Evolutionary conservation across 1,284 basidiomycete species (phyloP), one percentile per base, ranked within the genome.

Genomic region (Laetiporus sulphureus): DNA sequence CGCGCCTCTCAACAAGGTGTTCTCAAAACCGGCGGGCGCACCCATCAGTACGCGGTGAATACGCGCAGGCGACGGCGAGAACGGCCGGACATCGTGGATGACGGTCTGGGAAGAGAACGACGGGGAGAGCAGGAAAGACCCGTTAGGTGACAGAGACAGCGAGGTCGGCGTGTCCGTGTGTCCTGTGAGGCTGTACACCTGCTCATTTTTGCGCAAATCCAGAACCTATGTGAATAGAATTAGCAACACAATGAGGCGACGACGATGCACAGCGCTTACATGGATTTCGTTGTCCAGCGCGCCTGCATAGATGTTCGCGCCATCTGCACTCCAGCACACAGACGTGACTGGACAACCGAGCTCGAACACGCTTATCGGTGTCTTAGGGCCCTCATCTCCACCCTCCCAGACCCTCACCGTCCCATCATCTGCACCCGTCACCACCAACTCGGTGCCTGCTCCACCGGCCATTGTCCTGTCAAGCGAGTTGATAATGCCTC

Each of bases 281-380:
- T 95, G 91, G 49, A 96, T 83, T 60, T 91, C 89, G 53, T 97
- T 97, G 64, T 96, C 93, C 53, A 97, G 63, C 5, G 88, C 91
- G 7, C 84, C 91, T n/a, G 89, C 78, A 52, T 89, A 96, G 43
- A 93, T 72, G 49, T 79, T 85, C 48, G 86, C 75, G 0, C 89
- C 93, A 56, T 96, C 92, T 30, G 77, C 78, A 53, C 88, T 86
- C 91, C 91, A 96, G 56, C 85, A 87, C 0, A 95, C 91, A 0
- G 85, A 75, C n/a, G 92, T 96, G 21, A 91, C 85, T 0, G 93
- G 92, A 56, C 88, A 87, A 2, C 87, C 88, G 35, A 95, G 59
- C 50, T 91, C 82, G 54, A 91, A 86, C 24, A 83, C 79, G 16
- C 83, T 81, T 11, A 95, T 77, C 18, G 86, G 75, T 6, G 78